Percentiles rank a stretch among this genome's conserved stretches.
phyloP scores from a whole-genome alignment of 192 early-diverging fungal species.

The Glomus cerebriforme region DNA sequence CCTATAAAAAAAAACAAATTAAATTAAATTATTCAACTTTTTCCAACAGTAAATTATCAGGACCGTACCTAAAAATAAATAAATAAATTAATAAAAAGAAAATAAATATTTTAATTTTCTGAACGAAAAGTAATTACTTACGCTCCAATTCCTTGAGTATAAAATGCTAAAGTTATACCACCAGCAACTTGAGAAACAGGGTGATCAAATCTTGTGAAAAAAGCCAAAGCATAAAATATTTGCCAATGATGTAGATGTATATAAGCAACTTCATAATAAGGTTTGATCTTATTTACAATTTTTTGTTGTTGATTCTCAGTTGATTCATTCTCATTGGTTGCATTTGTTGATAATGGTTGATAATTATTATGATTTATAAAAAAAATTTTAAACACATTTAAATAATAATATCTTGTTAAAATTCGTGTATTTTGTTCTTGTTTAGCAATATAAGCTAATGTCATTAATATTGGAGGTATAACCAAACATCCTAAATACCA shows the following conservation, averaged over 20 bases:
- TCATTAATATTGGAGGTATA: slow-evolving; percentile 46
- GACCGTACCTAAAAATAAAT: slow-evolving; percentile 16
- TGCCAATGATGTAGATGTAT: slow-evolving; percentile 82
- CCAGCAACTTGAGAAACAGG: slow-evolving; percentile 68
- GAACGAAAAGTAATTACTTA: not conserved
- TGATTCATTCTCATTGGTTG: not conserved
- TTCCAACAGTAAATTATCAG: slow-evolving; percentile 4
- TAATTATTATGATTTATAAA: not conserved
- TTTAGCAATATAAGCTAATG: slow-evolving; percentile 36
- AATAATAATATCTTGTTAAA: slow-evolving; percentile 15
- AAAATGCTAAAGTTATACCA: slow-evolving; percentile 71
- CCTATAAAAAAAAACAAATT: no score
- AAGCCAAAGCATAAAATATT: slow-evolving; percentile 78
- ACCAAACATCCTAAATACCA: slow-evolving; percentile 51
- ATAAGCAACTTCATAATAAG: not conserved
- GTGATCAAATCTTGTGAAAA: slow-evolving; percentile 76
- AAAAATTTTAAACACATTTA: not conserved
- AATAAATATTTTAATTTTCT: not conserved
- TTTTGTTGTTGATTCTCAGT: not conserved
- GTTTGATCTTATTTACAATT: not conserved
- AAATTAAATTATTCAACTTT: no score
- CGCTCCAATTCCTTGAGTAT: slow-evolving; percentile 63
- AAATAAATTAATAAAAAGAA: not conserved
- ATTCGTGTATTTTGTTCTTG: slow-evolving; percentile 50
- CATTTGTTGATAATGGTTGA: not conserved